These are phyloP conservation scores for Begonia masoniana DNA, from an alignment of 306 rosid species.

Conservation along the genomic window DNA sequence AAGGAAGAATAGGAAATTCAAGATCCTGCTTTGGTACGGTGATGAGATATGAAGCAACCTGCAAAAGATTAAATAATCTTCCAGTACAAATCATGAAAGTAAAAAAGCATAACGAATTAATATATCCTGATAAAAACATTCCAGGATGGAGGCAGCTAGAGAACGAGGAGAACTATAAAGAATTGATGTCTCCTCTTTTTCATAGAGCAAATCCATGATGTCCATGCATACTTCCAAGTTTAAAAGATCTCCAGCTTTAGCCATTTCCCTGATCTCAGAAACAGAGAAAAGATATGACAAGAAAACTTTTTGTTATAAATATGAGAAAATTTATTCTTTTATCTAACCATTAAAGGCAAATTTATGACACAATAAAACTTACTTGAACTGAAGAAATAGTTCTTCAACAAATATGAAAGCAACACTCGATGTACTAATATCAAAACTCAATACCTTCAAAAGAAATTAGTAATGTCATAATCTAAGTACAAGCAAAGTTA, in stretches of 20 bases:
- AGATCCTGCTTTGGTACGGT: conserved; percentile 60
- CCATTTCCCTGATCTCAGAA: conserved; percentile 50
- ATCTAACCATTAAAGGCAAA: no score
- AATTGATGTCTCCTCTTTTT: conserved; percentile 50
- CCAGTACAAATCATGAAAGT: not conserved
- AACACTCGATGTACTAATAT: conserved; percentile 59
- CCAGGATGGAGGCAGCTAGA: conserved; percentile 81
- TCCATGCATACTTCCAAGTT: conserved; percentile 68
- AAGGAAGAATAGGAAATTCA: conserved; percentile 79
- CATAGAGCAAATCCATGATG: conserved; percentile 79
- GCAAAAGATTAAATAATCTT: conserved; percentile 8
- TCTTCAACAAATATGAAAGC: conserved; percentile 57
- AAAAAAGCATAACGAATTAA: not conserved
- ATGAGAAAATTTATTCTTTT: no score
- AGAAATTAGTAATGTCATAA: conserved; percentile 6
- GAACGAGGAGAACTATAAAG: conserved; percentile 38
- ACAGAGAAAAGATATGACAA: conserved; percentile 9
- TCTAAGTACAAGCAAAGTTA: conserved; percentile 7
- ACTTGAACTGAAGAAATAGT: conserved; percentile 58
- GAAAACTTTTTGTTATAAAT: no score
- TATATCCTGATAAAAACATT: conserved; percentile 5
- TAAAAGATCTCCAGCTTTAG: conserved; percentile 67
- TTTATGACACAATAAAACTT: conserved; percentile 3
- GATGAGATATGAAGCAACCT: conserved; percentile 67
- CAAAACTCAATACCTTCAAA: conserved; percentile 62